A percentile compares a stretch with the other conserved stretches of the same genome.
Conservation (phyloP, 176 grass and related monocot genomes). For the Phyllostachys edulis region DNA sequence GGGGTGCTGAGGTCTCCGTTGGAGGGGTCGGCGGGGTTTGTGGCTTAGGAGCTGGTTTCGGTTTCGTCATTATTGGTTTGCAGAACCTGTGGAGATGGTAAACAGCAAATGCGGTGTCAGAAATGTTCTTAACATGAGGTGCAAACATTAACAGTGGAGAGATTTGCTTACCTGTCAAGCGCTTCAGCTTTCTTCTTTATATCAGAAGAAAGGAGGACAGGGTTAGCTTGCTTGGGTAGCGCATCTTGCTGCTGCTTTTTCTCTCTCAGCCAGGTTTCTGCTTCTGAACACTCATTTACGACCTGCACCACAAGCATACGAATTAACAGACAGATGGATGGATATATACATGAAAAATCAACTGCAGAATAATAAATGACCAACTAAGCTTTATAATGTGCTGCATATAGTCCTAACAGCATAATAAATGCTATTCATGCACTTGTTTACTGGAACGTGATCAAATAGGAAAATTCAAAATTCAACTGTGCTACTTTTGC, state of each 20-base stretch:
- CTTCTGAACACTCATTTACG: conserved; percentile 61
- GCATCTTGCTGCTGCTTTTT: conserved; percentile 60
- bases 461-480: neutral
- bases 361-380: neutral
- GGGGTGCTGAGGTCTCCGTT: conserved; percentile 36
- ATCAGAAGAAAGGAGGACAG: conserved; percentile 54
- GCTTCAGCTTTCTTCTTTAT: conserved; percentile 68
- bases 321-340: neutral
- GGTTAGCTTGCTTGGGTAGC: conserved; percentile 60
- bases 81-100: conserved; percentile 50
- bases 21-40: conserved; percentile 61
- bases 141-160: neutral
- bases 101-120: neutral
- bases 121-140: neutral
- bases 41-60: conserved; percentile 63
- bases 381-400: neutral
- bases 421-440: neutral
- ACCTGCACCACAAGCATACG: conserved; percentile 45
- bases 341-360: neutral
- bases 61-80: conserved; percentile 81
- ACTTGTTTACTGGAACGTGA: neutral
- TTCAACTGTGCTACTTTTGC: neutral
- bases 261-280: conserved; percentile 59
- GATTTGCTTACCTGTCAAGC: conserved; percentile 51
- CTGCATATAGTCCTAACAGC: neutral